Conservation (phyloP, 176 grass and related monocot species). For the Bothriochloa decipiens region DNA sequence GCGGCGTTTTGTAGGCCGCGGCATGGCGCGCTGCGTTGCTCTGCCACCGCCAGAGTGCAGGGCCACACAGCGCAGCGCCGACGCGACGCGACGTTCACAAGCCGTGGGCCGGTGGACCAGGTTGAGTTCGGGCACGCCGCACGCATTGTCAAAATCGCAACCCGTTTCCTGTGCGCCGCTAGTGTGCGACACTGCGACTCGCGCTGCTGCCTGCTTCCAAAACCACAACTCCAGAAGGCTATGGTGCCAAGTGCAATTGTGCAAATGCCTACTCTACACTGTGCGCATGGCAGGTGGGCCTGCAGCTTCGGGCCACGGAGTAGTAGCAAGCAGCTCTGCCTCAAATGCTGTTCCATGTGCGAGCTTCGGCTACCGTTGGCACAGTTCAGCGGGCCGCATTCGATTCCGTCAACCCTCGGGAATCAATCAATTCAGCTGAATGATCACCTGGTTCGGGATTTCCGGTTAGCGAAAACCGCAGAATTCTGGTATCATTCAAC, state of each 20-base stretch:
- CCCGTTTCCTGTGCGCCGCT: constrained; percentile 12
- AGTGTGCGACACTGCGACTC: not conserved
- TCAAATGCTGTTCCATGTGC: not conserved
- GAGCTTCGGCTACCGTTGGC: not conserved
- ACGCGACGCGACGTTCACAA: not conserved
- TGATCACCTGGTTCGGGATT: not conserved
- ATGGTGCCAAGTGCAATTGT: not conserved
- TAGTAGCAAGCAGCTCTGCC: not conserved
- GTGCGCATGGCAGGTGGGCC: not conserved
- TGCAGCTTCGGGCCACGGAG: not conserved
- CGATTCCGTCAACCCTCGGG: not conserved
- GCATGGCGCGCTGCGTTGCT: not conserved
- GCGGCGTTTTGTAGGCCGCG: not conserved
- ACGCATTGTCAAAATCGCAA: not conserved
- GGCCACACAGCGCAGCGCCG: too few relatives aligned
- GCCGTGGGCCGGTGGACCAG: not conserved
- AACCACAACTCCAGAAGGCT: not conserved
- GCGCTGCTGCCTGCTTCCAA: not conserved
- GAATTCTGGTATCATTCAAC: not conserved
- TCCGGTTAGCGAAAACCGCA: not conserved
- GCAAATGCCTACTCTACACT: too few relatives aligned
- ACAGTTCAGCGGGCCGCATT: not conserved
- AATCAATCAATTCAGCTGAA: not conserved
- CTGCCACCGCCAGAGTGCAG: too few relatives aligned
- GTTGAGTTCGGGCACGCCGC: not conserved